Evolutionary conservation across 164 flowering plant species (phyloP).

Genomic region (Paratinospora sagittata): DNA sequence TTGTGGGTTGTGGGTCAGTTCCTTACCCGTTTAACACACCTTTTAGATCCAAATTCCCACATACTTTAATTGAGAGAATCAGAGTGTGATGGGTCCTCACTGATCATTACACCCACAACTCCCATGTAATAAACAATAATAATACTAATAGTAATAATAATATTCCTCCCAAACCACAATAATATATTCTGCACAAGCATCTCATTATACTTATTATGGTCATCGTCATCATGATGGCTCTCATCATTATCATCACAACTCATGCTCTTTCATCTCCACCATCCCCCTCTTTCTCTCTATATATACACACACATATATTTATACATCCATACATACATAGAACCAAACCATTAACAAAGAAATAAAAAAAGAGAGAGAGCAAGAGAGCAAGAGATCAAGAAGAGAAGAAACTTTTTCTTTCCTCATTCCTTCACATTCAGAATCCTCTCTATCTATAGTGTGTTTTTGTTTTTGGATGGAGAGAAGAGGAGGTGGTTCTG

Average conservation of each 20-base stretch:
- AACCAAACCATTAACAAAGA: no score
- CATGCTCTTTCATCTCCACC: slow-evolving; percentile 1
- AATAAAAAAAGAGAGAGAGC: no score
- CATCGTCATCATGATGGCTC: background rate
- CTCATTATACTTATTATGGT: background rate
- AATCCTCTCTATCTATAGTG: background rate
- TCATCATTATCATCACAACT: background rate
- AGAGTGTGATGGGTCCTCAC: background rate
- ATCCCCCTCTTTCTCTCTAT: background rate
- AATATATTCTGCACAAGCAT: background rate
- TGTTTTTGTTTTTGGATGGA: background rate
- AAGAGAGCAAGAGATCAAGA: no score
- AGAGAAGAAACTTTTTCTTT: background rate
- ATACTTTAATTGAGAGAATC: background rate
- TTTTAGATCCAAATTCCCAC: background rate
- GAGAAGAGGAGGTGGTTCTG: background rate
- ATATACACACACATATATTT: background rate
- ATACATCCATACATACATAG: background rate
- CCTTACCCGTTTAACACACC: no score
- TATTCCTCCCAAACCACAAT: background rate
- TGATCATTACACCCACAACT: background rate
- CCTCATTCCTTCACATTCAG: background rate
- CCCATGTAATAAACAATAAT: background rate
- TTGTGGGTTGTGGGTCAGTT: no score
- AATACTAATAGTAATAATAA: background rate